phyloP scores from a whole-genome alignment of 2,329 filamentous ascomycete species.

The Knoxdaviesia proteae region DNA sequence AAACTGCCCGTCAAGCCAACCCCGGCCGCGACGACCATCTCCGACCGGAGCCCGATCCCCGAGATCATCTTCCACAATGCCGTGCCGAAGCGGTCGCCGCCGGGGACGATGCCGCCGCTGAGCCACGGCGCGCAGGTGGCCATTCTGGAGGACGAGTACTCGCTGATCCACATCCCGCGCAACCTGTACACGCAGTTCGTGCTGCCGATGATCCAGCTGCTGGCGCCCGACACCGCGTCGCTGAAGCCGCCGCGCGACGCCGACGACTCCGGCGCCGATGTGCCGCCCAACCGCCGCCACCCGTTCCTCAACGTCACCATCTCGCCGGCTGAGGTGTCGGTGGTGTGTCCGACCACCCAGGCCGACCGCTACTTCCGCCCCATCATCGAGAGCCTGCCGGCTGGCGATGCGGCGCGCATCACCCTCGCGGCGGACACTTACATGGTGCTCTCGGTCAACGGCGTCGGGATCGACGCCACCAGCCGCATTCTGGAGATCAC shows the following conservation, averaged over 20 bases:
- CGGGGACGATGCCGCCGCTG: too few species aligned
- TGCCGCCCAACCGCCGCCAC: constrained; percentile 27
- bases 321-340: constrained; percentile 78
- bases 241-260: constrained; percentile 15
- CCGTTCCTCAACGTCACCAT: constrained; percentile 86
- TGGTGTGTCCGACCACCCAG: constrained; percentile 66
- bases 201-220: constrained; percentile 67
- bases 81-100: too few species aligned
- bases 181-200: constrained; percentile 58
- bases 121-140: too few species aligned
- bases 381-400: constrained; percentile 41
- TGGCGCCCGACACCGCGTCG: constrained; percentile 43
- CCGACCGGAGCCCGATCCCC: too few species aligned
- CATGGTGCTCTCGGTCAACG: constrained; percentile 74
- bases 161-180: constrained; percentile 76
- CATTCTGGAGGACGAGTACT: constrained; percentile 22
- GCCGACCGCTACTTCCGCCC: constrained; percentile 58
- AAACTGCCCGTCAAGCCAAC: too few species aligned
- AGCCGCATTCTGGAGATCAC: constrained; percentile 83
- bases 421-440: constrained; percentile 69
- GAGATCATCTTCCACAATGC: too few species aligned
- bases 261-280: constrained; percentile 2
- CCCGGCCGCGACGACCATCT: too few species aligned
- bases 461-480: constrained; percentile 75
- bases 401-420: constrained; percentile 29